phyloP scores from a whole-genome alignment of 176 grass and related monocot species.

The Miscanthus lutarioriparius region DNA sequence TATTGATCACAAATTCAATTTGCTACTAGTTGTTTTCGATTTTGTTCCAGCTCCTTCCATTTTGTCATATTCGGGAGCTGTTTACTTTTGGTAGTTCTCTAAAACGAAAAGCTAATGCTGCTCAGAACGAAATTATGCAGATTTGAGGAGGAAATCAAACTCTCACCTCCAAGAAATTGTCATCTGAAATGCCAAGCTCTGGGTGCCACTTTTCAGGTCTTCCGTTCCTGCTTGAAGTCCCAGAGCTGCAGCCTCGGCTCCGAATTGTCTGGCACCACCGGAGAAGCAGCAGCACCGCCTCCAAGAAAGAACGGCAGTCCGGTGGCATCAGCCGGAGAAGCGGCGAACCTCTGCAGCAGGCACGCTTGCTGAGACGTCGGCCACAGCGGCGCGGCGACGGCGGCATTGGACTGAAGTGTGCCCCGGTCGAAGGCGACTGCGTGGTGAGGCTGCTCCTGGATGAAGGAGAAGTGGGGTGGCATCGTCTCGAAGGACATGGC shows the following conservation, averaged over 20 bases:
- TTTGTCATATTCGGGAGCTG: neutral
- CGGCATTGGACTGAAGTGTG: constrained; percentile 95
- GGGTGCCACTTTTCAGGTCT: constrained; percentile 17
- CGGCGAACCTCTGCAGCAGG: constrained; percentile 49
- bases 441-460: constrained; percentile 53
- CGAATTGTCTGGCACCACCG: neutral
- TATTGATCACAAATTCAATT: neutral
- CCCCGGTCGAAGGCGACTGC: constrained; percentile 63
- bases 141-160: neutral
- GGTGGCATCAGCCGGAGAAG: constrained; percentile 26
- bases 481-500: constrained; percentile 51
- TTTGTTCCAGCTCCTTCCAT: neutral
- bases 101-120: neutral
- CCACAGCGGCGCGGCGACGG: constrained; percentile 40
- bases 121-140: neutral
- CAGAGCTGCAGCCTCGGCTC: constrained; percentile 51
- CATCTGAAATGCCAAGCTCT: constrained; percentile 5
- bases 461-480: constrained; percentile 63
- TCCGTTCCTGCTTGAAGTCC: constrained; percentile 57
- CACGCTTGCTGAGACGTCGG: constrained; percentile 32
- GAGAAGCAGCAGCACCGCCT: constrained; percentile 25
- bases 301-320: constrained; percentile 45
- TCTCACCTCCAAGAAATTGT: constrained; percentile 31
- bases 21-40: neutral
- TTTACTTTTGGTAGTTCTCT: neutral